phyloP scores from a whole-genome alignment of 2,329 filamentous ascomycete genomes.

The Onygena corvina region DNA sequence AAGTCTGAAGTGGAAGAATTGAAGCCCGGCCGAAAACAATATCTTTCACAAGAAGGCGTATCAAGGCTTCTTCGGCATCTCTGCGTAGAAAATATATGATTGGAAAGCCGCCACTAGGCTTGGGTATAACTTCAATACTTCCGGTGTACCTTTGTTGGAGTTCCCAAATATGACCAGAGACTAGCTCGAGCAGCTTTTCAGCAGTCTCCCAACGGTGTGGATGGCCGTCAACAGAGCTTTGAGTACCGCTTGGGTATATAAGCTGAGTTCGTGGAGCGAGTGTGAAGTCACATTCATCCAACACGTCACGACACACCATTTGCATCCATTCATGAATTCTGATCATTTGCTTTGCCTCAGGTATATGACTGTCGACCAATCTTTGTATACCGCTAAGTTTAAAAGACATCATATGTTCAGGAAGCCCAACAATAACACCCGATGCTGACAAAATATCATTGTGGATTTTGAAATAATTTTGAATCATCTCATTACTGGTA shows the following conservation, averaged over 20 bases:
- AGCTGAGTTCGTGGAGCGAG: slow-evolving; percentile 50
- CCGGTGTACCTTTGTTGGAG: slow-evolving; percentile 33
- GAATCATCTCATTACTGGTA: slow-evolving; percentile 24
- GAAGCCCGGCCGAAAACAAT: slow-evolving; percentile 26
- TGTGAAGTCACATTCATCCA: slow-evolving; percentile 55
- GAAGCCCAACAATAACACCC: slow-evolving; percentile 49
- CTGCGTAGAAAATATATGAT: slow-evolving; percentile 44
- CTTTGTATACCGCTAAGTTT: slow-evolving; percentile 50
- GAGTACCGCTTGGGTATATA: slow-evolving; percentile 49
- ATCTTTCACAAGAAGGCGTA: slow-evolving; percentile 31
- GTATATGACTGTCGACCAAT: slow-evolving; percentile 37
- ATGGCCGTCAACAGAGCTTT: slow-evolving; percentile 40
- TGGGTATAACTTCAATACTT: slow-evolving; percentile 40
- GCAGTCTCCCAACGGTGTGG: slow-evolving; percentile 47
- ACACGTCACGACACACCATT: slow-evolving; percentile 41
- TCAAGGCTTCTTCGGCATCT: slow-evolving; percentile 38
- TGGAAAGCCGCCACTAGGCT: slow-evolving; percentile 38
- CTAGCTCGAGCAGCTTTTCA: slow-evolving; percentile 41
- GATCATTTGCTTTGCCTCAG: slow-evolving; percentile 40
- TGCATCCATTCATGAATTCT: slow-evolving; percentile 42
- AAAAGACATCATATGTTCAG: slow-evolving; percentile 55
- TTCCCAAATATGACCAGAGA: slow-evolving; percentile 23
- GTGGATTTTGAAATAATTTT: slow-evolving; percentile 30
- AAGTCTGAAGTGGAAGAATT: slow-evolving; percentile 17
- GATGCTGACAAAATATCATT: slow-evolving; percentile 15